Base-by-base conservation (phyloP, 306 rosid species). In the Geum urbanum region DNA sequence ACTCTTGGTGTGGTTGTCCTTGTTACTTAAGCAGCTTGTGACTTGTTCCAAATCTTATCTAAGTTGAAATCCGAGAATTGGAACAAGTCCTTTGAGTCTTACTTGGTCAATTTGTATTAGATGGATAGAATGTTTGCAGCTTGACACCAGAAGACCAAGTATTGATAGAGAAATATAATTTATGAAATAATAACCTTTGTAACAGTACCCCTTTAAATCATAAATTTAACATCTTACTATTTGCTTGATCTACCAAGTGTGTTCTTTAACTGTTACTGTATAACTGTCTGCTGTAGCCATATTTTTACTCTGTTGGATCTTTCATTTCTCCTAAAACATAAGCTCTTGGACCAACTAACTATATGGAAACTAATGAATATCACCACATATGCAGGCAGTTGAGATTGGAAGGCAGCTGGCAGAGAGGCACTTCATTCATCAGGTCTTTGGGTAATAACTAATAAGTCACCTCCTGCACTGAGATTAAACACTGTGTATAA, bases 381-480 rank as follows among this genome's bases (percentile, higher is more conserved):
- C 12, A 11, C 54, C 65, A 69, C 61, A 59, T 40, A 56, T 61
- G 59, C 84, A 94, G 99, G 99, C 97, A 13, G 88, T 87, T 71
- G 95, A 86, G 63, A 77, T 89, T 8, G 99, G 97, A 71, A 84
- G 82, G 82, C 86, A 87, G 77, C 83, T 91, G 63, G 78, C 81
- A 70, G 82, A 52, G 74, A 95, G 79, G 84, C 92, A 84, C 74
- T 95, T 91, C 84, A 87, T 95, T 66, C 94, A 87, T 70, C 95
- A 89, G 50, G 96, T 91, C 62, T 91, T 87, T 72, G 97, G 99
- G 99, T n/a, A n/a, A n/a, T n/a, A n/a, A n/a, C n/a, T 95, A 85
- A 58, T 82, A 79, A 54, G 74, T 59, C 46, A 55, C 65, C 72
- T 80, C 68, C 61, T 64, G 45, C 71, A 55, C 64, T 50, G 13